A percentile compares a stretch with the other conserved stretches of the same genome.
These are phyloP conservation scores for Tulasnella sp. DNA, from an alignment of 768 basidiomycete species.

Conservation along the genomic window DNA sequence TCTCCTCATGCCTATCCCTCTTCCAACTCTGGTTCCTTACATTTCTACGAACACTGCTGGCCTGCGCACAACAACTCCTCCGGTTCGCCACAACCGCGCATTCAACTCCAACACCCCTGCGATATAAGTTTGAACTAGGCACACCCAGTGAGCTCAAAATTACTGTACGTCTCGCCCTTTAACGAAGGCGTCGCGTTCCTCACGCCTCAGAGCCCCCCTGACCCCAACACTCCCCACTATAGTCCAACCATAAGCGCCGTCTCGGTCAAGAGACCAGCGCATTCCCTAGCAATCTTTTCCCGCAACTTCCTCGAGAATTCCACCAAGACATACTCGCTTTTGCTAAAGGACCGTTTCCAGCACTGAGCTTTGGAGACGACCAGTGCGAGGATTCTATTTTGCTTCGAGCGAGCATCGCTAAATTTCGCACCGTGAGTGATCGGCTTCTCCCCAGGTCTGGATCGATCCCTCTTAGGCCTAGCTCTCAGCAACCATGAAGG, in stretches of 20 bases:
- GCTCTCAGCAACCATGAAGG: too few species aligned
- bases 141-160: not conserved
- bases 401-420: not conserved
- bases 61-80: not conserved
- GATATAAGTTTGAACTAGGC: not conserved
- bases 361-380: slow-evolving; percentile 26
- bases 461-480: too few species aligned
- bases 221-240: not conserved
- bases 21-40: not conserved
- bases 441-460: too few species aligned
- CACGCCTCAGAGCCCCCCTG: not conserved
- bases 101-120: not conserved
- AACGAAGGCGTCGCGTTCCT: not conserved
- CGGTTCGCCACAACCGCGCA: not conserved
- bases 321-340: slow-evolving; percentile 16
- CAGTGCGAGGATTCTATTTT: slow-evolving; percentile 17
- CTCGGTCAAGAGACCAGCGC: slow-evolving; percentile 25
- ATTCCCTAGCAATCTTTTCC: slow-evolving; percentile 4
- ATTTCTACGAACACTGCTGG: not conserved
- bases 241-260: slow-evolving; percentile 16
- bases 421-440: slow-evolving; percentile 24
- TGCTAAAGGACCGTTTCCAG: slow-evolving; percentile 21
- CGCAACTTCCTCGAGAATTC: slow-evolving; percentile 9
- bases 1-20: not conserved
- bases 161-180: not conserved